These are phyloP conservation scores for Panicum virgatum DNA, from an alignment of 202 grass and related monocot species.

Conservation along the genomic window DNA sequence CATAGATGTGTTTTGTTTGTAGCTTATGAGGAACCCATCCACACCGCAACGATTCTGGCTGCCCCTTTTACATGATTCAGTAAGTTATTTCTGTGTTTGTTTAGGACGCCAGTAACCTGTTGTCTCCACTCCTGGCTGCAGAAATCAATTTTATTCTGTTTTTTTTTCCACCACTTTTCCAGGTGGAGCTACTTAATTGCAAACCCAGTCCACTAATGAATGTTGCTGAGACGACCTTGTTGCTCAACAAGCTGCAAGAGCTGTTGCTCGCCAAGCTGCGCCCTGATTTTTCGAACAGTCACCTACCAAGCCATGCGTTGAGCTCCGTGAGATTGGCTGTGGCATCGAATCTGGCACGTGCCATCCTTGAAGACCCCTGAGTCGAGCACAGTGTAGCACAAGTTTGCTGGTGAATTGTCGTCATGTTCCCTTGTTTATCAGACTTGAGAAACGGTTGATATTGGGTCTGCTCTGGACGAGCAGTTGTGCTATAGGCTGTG, in stretches of 20 bases:
- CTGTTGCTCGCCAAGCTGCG: slow-evolving; percentile 74
- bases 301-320: slow-evolving; percentile 57
- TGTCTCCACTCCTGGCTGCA: background rate
- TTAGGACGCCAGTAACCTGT: background rate
- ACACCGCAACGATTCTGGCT: slow-evolving; percentile 93
- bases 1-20: slow-evolving; percentile 30
- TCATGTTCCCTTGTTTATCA: background rate
- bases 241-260: slow-evolving; percentile 90
- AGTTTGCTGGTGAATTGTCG: background rate
- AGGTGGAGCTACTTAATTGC: slow-evolving; percentile 82
- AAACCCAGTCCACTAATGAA: slow-evolving; percentile 58
- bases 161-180: slow-evolving; percentile 4
- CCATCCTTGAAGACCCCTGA: slow-evolving; percentile 82
- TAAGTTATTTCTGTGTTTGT: slow-evolving; percentile 39
- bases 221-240: slow-evolving; percentile 80
- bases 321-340: slow-evolving; percentile 72
- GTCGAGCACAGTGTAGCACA: slow-evolving; percentile 1
- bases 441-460: slow-evolving; percentile 18
- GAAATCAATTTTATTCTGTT: slow-evolving; percentile 1
- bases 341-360: slow-evolving; percentile 70
- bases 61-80: slow-evolving; percentile 84
- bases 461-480: background rate
- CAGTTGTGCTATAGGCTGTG: background rate
- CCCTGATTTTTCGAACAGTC: slow-evolving; percentile 60
- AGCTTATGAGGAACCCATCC: slow-evolving; percentile 94